Base-by-base conservation (phyloP, 2,329 filamentous ascomycete genomes). In the Hirsutella minnesotensis region DNA sequence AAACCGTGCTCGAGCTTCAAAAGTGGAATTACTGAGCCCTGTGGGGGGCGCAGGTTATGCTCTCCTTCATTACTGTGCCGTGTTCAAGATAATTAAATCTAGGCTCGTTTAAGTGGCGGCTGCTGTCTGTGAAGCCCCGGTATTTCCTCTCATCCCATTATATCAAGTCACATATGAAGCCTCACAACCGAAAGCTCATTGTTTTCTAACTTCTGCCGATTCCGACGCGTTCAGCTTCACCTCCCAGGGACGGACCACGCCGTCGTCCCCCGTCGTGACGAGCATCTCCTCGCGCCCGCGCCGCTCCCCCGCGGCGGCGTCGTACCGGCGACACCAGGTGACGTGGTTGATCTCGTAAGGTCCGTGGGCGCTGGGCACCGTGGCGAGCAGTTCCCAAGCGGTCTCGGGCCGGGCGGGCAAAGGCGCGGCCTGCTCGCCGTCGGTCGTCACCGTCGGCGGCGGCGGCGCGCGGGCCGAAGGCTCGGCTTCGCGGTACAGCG, bases 311-410 rank as follows among this genome's bases (percentile, higher is more conserved):
- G 67, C 81, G 40, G 67, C 81, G 40, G 71, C 70, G 58, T 95
- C 88, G 44, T 78, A 83, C 44, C 89, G 73, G 52, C 73, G 77
- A 50, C 87, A 88, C 92, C 92, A 98, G 2, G 77, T 79, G 39
- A 92, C 75, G 61, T 95, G 88, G 56, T 98, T 98, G 49, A 96
- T 74, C 64, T 98, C 92, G 56, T 90, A 95, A 3, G 94, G 86
- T 1, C 87, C 89, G 59, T 98, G 92, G 2, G 82, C 86, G 29
- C 81, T 81, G 39, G 81, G 71, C 1, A 84, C 57, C n/a, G 75
- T 74, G 0, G 79, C 77, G 15, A 94, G 56, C 3, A 90, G 63
- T 7, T 71, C 69, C 92, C 92, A 96, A 8, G 39, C 35, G 46
- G 75, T 72, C 1, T 73, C 75, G 37, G 58, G 49, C 27, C 38